phyloP scores from a whole-genome alignment of 345 rosid species.

The Arabidopsis suecica region DNA sequence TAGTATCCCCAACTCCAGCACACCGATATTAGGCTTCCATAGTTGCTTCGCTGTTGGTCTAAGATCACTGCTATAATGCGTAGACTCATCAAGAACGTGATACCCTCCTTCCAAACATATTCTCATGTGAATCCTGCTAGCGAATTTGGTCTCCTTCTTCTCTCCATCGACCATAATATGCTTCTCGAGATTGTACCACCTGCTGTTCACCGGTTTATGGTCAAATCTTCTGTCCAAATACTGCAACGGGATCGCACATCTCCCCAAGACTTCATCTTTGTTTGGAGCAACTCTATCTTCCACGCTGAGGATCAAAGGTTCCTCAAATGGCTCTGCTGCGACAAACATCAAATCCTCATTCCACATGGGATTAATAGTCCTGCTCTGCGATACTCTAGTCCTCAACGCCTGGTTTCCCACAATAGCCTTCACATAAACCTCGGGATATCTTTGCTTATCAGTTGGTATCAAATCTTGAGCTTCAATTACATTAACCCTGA shows the following conservation, averaged over 20 bases:
- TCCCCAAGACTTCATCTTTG: conserved; percentile 84
- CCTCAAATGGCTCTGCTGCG: conserved; percentile 92
- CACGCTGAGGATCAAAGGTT: conserved; percentile 69
- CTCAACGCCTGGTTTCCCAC: conserved; percentile 69
- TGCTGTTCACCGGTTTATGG: conserved; percentile 67
- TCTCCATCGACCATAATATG: conserved; percentile 69
- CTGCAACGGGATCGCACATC: conserved; percentile 61
- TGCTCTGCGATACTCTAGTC: conserved; percentile 66
- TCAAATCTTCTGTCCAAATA: conserved; percentile 70
- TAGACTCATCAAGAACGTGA: conserved; percentile 90
- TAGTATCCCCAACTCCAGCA: conserved; percentile 79
- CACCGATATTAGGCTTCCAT: conserved; percentile 87
- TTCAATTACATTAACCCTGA: conserved; percentile 92
- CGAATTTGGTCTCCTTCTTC: conserved; percentile 77
- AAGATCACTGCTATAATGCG: conserved; percentile 92
- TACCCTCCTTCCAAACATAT: conserved; percentile 94
- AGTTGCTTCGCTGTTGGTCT: conserved; percentile 90
- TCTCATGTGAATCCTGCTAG: conserved; percentile 89
- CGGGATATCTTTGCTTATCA: conserved; percentile 76
- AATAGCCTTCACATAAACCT: conserved; percentile 71
- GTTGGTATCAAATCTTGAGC: conserved; percentile 80
- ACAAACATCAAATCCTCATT: conserved; percentile 97
- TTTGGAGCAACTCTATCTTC: conserved; percentile 86
- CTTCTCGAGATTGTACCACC: conserved; percentile 84
- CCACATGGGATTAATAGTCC: conserved; percentile 85